Base-by-base conservation (phyloP, 1,284 basidiomycete genomes). In the Filobasidium uniguttulatum region DNA sequence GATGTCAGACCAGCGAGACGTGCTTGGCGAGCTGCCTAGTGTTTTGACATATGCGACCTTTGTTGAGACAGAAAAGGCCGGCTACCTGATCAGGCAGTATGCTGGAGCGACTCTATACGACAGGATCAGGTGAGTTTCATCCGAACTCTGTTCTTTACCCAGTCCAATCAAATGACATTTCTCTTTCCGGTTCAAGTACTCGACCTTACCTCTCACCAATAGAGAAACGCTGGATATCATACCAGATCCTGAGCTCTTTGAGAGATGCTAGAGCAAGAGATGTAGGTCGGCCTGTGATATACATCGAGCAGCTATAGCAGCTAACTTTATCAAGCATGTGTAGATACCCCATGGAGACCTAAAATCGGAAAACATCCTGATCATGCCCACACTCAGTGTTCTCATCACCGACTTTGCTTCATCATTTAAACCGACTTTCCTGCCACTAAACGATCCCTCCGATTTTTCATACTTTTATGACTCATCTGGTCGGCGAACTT, bases 401-500 rank as follows among this genome's bases (percentile, higher is more conserved):
- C 91, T 90, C 62, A 75, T 99, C 37, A 89, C 91, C 44, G 94
- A 98, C 71, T 97, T 98, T 66, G 87, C 93, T 0, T 85, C 89
- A 0, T 63, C 73, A 20, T 93, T 89, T 77, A 99, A 99, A 67
- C 94, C 91, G 0, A 90, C 89, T 0, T 89, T 80, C 62, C 78
- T 99, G 6, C 94, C 94, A 0, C 78, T 97, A 34, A 89, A 99
- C 62, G 93, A 98, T 62, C 94, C 94, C 0, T 82, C 90, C 4
- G 91, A 96, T 70, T 99, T 97, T 67, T 90, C 89, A 4, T 94
- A 91, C 73, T 98, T 84, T 76, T 98, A 93, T 66, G 94, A 98
- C 67, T 93, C 89, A 2, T 90, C 87, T 8, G 88, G 85, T 0
- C 75, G 87, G 8, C 76, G 94, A 5, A 93, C 87, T 2, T 99